A percentile compares a stretch with the other conserved stretches of the same genome.
Conservation (phyloP, 2,329 filamentous ascomycete species). For the Neurospora sp. region DNA sequence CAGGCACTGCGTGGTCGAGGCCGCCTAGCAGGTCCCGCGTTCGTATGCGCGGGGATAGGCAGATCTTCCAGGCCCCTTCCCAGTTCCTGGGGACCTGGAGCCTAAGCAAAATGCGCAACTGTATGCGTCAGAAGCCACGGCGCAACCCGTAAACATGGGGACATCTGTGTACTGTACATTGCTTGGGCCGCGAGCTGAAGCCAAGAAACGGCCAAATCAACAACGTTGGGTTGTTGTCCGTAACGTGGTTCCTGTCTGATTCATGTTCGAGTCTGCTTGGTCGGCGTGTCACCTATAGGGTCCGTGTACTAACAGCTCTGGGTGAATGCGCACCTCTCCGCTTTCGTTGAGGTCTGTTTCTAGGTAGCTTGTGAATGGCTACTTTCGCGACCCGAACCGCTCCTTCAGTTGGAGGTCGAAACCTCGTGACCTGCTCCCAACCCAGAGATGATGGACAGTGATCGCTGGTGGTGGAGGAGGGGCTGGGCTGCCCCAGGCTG, state of each 20-base stretch:
- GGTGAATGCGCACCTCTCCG: background rate
- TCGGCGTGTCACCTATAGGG: background rate
- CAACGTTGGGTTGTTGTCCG: background rate
- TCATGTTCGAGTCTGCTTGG: background rate
- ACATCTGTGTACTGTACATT: background rate
- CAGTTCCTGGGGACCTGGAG: background rate
- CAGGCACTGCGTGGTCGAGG: background rate
- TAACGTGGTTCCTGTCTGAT: background rate
- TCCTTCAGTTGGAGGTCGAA: background rate
- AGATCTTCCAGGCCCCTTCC: background rate
- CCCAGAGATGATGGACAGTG: background rate
- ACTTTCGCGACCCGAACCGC: background rate
- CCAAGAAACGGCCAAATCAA: background rate
- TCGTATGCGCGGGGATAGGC: background rate
- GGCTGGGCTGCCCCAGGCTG: background rate
- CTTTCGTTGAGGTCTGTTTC: background rate
- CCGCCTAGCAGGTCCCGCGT: background rate
- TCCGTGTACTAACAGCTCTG: background rate
- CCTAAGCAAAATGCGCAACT: background rate
- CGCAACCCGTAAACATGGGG: background rate
- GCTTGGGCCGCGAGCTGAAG: background rate
- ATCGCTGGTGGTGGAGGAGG: background rate
- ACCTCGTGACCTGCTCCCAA: background rate
- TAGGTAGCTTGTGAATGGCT: background rate
- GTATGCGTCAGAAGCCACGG: background rate